phyloP scores from a whole-genome alignment of 2,329 filamentous ascomycete species.

The Balansia obtecta region DNA sequence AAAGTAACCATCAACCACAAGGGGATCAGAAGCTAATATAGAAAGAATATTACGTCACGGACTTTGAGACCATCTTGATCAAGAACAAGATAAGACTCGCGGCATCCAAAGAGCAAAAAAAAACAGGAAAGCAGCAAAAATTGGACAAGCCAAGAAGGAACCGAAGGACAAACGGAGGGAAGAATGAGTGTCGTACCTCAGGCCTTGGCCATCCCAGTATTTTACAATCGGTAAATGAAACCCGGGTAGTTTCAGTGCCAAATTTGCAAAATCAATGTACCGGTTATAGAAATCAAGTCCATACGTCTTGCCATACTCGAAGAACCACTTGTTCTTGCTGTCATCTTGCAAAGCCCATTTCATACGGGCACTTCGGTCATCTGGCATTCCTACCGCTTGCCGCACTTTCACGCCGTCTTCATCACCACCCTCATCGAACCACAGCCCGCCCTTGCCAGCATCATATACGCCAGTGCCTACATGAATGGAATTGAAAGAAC shows the following conservation, averaged over 20 bases:
- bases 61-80: not conserved
- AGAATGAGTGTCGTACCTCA: constrained; percentile 43
- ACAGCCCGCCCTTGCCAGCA: constrained; percentile 35
- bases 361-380: constrained; percentile 38
- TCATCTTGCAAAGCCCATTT: constrained; percentile 42
- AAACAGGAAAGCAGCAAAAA: not conserved
- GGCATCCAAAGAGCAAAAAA: not conserved
- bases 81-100: not conserved
- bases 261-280: constrained; percentile 73
- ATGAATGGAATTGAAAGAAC: constrained; percentile 65
- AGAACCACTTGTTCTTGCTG: constrained; percentile 40
- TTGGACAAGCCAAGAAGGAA: constrained; percentile 4
- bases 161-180: constrained; percentile 1
- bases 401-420: constrained; percentile 38
- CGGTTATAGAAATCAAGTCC: constrained; percentile 72
- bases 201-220: constrained; percentile 69
- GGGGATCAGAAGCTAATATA: constrained; percentile 2
- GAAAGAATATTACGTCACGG: not conserved
- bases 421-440: constrained; percentile 55
- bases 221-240: constrained; percentile 62
- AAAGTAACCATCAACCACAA: not conserved
- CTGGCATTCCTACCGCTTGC: constrained; percentile 36
- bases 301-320: constrained; percentile 40
- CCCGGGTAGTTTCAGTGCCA: constrained; percentile 58
- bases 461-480: constrained; percentile 45